phyloP scores from a whole-genome alignment of 768 basidiomycete species.

The Tremella yokohamensis region DNA sequence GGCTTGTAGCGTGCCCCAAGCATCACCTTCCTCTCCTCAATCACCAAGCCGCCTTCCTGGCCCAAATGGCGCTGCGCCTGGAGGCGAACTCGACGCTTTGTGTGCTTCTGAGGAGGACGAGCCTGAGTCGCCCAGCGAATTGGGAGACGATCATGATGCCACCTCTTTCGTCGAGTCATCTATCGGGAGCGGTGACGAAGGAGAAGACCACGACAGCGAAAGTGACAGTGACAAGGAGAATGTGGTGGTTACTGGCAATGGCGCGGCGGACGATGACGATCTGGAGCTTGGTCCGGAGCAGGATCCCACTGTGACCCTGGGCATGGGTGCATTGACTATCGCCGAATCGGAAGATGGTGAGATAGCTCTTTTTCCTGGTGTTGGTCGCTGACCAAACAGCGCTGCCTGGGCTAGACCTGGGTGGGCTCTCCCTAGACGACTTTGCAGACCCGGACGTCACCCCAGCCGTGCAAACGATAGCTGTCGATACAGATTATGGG shows the following conservation, averaged over 20 bases:
- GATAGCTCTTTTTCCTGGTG: background rate
- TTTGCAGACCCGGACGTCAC: conserved; percentile 36
- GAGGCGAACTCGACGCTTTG: no score
- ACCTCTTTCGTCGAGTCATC: background rate
- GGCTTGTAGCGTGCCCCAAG: background rate
- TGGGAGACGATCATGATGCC: conserved; percentile 3
- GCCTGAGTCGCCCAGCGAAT: background rate
- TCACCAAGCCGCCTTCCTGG: background rate
- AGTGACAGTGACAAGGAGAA: conserved; percentile 42
- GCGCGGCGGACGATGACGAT: background rate
- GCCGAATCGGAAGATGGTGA: background rate
- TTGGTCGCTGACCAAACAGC: conserved; percentile 4
- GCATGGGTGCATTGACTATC: background rate
- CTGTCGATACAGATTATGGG: background rate
- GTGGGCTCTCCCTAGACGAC: conserved; percentile 32
- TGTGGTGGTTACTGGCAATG: conserved; percentile 6
- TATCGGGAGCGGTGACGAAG: background rate
- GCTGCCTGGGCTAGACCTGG: conserved; percentile 31
- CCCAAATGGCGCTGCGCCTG: background rate
- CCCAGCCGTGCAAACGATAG: no score
- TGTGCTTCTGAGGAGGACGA: background rate
- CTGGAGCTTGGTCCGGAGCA: conserved; percentile 2
- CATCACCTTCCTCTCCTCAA: background rate
- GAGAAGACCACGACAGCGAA: background rate
- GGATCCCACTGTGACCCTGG: conserved; percentile 3